Evolutionary conservation across 1,284 basidiomycete species (phyloP), one percentile per base, ranked within the genome.

Genomic region (Ceratobasidium sp.): DNA sequence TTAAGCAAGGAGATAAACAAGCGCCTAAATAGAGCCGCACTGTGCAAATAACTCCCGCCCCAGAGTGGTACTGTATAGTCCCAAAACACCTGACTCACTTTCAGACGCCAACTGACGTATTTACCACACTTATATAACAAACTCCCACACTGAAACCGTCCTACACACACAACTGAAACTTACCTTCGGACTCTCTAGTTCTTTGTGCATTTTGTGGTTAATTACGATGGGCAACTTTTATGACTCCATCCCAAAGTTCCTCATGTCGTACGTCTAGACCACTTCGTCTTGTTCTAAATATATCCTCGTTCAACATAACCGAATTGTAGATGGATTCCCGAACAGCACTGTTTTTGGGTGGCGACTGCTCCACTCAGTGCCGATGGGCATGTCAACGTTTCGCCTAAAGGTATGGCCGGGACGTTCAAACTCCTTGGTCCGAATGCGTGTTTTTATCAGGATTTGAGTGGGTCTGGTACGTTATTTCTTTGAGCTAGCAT

Each of bases 261-360:
- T 88, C 44, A 80, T 87, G n/a, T 82, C 85, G 72, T 76, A 56
- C 28, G 72, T 64, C 2, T n/a, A n/a, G n/a, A n/a, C n/a, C 23
- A 42, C 13, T 49, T 49, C 51, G 18, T 28, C 51, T 46, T 55
- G 42, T 28, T 15, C 10, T 7, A 40, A 26, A 1, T 18, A 10
- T 51, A 4, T 1, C 12, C 7, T 5, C 6, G 49, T 33, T 33
- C 5, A 23, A 23, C 7, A 53, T 15, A 15, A 15, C n/a, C 40
- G 20, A 18, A 10, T 33, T 46, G 13, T 18, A 76, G 72, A 73
- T 91, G 89, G 90, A 88, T 91, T 12, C 76, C 84, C 10, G 85
- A 87, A 76, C 90, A 91, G 81, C 86, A 90, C 51, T 86, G 90
- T 78, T 91, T 91, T 82, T 91, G 89, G 89, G 89, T 91, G 3